These are phyloP conservation scores for Paramecium sonneborni DNA, from an alignment of 73 alveolate genomes.

Conservation along the genomic window DNA sequence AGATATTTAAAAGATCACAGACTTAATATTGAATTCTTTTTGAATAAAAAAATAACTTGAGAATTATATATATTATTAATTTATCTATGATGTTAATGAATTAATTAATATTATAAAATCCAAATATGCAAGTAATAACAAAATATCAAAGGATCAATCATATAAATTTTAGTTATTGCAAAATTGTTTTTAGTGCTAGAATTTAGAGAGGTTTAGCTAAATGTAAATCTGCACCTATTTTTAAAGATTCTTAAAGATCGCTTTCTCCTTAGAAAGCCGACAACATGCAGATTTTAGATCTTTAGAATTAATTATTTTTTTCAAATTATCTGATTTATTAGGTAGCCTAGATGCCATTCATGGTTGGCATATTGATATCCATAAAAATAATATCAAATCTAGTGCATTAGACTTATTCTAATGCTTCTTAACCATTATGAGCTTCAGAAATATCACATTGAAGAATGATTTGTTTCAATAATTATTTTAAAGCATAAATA, in stretches of 20 bases:
- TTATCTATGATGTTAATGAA: neutral
- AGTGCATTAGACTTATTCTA: neutral
- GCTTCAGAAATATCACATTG: conserved; percentile 42
- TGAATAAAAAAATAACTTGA: too few relatives aligned
- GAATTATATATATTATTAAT: too few relatives aligned
- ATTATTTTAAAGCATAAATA: conserved; percentile 13
- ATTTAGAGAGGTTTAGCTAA: neutral
- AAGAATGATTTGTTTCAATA: neutral
- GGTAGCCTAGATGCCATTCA: conserved; percentile 62
- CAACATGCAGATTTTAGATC: neutral
- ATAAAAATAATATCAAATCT: conserved; percentile 61
- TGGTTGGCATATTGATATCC: conserved; percentile 63
- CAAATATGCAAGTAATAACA: neutral
- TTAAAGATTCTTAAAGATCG: neutral
- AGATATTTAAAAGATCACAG: too few relatives aligned
- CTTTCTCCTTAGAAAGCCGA: neutral
- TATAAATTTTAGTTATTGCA: neutral
- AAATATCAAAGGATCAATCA: neutral
- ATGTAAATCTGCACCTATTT: neutral
- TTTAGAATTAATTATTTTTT: neutral
- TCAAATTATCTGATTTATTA: conserved; percentile 35
- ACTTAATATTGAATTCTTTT: too few relatives aligned
- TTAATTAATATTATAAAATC: neutral
- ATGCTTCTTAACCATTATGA: conserved; percentile 47
- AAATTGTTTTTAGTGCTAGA: neutral